A percentile compares a stretch with the other conserved stretches of the same genome.
These are phyloP conservation scores for Dothistroma septosporum DNA, from an alignment of 2,329 filamentous ascomycete genomes.

Conservation along the genomic window DNA sequence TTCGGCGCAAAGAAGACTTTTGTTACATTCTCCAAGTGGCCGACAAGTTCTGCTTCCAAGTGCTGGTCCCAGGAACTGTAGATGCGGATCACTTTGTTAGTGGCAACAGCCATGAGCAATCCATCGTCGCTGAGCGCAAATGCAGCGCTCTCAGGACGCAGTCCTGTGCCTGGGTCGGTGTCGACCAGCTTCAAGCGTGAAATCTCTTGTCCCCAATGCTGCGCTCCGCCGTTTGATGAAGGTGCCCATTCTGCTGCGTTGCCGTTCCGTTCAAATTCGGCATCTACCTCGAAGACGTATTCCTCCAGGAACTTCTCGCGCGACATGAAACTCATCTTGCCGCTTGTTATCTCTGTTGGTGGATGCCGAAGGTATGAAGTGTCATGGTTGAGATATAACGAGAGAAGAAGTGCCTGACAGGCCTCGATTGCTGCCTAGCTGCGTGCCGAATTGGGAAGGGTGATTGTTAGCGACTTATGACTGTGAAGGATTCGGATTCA, in stretches of 20 bases:
- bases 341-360: not conserved
- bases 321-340: slow-evolving; percentile 5
- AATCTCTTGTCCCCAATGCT: slow-evolving; percentile 10
- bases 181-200: slow-evolving; percentile 3
- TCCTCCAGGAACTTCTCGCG: slow-evolving; percentile 5
- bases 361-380: not conserved
- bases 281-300: slow-evolving; percentile 8
- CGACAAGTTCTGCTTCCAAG: slow-evolving; percentile 7
- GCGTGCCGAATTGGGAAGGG: not conserved
- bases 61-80: slow-evolving; percentile 3
- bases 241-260: slow-evolving; percentile 11
- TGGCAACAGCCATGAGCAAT: slow-evolving; percentile 3
- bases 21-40: slow-evolving; percentile 7
- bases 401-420: no score
- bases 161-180: not conserved
- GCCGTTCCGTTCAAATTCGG: slow-evolving; percentile 8
- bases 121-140: slow-evolving; percentile 7
- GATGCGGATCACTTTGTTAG: slow-evolving; percentile 4
- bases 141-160: not conserved
- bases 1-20: slow-evolving; percentile 8
- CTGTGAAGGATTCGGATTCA: not conserved
- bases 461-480: not conserved
- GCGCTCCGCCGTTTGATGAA: slow-evolving; percentile 4
- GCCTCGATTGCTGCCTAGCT: not conserved
- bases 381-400: no score